phyloP scores from a whole-genome alignment of 495 filamentous ascomycete genomes.

The Penicillium dipodomyicola region DNA sequence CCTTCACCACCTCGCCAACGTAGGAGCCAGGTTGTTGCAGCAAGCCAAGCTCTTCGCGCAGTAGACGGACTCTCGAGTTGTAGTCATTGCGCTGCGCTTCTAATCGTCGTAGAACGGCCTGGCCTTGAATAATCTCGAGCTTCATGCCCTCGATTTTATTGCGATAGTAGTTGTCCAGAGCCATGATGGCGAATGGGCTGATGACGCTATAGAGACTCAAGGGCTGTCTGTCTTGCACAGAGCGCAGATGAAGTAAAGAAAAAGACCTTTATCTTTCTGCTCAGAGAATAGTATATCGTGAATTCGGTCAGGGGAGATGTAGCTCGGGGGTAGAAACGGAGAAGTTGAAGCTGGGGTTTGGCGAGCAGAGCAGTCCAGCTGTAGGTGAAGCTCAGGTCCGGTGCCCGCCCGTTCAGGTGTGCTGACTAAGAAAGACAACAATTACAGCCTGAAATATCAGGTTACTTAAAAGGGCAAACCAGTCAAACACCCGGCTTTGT shows the following conservation, averaged over 20 bases:
- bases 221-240: constrained; percentile 10
- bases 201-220: constrained; percentile 29
- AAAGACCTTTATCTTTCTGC: not conserved
- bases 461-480: not conserved
- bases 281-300: not conserved
- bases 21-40: constrained; percentile 97
- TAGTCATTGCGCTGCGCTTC: constrained; percentile 99
- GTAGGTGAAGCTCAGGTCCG: constrained; percentile 10
- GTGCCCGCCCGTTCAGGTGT: not conserved
- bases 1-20: constrained; percentile 98
- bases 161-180: constrained; percentile 97
- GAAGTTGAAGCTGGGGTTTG: constrained; percentile 9
- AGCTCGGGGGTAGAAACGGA: not conserved
- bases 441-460: constrained; percentile 6
- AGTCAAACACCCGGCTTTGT: not conserved
- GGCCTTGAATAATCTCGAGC: constrained; percentile 98
- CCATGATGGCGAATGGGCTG: constrained; percentile 62
- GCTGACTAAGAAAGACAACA: not conserved
- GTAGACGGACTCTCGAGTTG: constrained; percentile 93
- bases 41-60: constrained; percentile 93
- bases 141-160: constrained; percentile 99
- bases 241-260: not conserved
- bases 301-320: not conserved
- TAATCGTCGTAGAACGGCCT: constrained; percentile 88
- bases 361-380: constrained; percentile 7